These are phyloP conservation scores for Aspergillus coremiiformis DNA, from an alignment of 495 filamentous ascomycete genomes.

Conservation along the genomic window DNA sequence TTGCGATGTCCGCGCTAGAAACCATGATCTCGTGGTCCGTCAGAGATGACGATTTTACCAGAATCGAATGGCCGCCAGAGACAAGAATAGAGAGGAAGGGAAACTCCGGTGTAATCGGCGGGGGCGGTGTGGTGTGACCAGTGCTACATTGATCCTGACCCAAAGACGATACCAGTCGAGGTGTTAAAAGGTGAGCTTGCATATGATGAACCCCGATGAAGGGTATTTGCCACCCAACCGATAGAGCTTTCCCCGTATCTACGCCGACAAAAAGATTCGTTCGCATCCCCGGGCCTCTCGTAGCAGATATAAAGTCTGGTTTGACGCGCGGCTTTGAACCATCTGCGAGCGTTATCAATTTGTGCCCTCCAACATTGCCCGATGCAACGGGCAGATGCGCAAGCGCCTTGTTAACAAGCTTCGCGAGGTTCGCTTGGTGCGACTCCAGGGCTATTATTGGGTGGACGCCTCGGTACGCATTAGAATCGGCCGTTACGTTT, in stretches of 20 bases:
- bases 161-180: slow-evolving; percentile 66
- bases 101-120: slow-evolving; percentile 39
- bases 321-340: slow-evolving; percentile 31
- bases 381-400: slow-evolving; percentile 38
- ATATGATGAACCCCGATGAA: slow-evolving; percentile 89
- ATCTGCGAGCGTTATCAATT: slow-evolving; percentile 18
- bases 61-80: slow-evolving; percentile 85
- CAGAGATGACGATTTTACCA: slow-evolving; percentile 62
- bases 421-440: slow-evolving; percentile 61
- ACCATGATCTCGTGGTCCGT: slow-evolving; percentile 66
- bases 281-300: slow-evolving; percentile 83
- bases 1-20: slow-evolving; percentile 61
- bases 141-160: slow-evolving; percentile 3
- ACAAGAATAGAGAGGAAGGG: slow-evolving; percentile 88
- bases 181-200: slow-evolving; percentile 91
- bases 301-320: slow-evolving; percentile 79
- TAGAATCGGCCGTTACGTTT: slow-evolving; percentile 73
- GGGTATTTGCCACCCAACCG: slow-evolving; percentile 72
- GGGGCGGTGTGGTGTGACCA: neutral
- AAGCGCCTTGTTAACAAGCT: slow-evolving; percentile 59
- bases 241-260: slow-evolving; percentile 81
- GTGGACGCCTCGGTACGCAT: slow-evolving; percentile 64
- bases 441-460: slow-evolving; percentile 64
- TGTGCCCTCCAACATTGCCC: slow-evolving; percentile 6
- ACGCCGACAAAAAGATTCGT: slow-evolving; percentile 66